Conservation (phyloP, 495 filamentous ascomycete genomes). For the Aspergillus steynii region DNA sequence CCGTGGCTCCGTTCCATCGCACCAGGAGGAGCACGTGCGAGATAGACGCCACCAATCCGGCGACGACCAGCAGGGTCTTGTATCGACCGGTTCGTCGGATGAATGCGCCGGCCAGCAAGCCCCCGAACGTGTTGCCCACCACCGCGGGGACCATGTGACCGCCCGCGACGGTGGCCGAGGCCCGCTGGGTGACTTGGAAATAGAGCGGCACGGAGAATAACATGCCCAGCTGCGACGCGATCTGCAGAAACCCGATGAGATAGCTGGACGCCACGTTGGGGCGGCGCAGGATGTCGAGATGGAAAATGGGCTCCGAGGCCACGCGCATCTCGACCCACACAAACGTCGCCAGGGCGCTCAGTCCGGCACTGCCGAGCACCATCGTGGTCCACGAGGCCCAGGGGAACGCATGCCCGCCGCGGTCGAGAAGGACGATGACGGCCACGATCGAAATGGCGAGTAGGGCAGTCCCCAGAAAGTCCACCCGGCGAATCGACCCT, state of each 20-base stretch:
- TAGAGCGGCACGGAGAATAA: constrained; percentile 61
- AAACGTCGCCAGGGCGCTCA: constrained; percentile 47
- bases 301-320: constrained; percentile 61
- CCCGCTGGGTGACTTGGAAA: constrained; percentile 62
- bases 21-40: constrained; percentile 57
- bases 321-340: constrained; percentile 51
- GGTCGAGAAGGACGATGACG: constrained; percentile 56
- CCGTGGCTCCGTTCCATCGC: constrained; percentile 63
- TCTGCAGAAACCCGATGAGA: constrained; percentile 52
- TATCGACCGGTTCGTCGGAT: constrained; percentile 62
- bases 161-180: constrained; percentile 58
- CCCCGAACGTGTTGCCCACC: constrained; percentile 64
- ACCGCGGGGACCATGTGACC: constrained; percentile 65
- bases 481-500: constrained; percentile 46
- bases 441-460: constrained; percentile 50
- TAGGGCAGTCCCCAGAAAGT: constrained; percentile 56
- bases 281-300: constrained; percentile 55
- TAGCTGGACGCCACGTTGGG: constrained; percentile 58
- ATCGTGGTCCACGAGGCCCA: constrained; percentile 51
- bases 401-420: constrained; percentile 57
- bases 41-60: constrained; percentile 48
- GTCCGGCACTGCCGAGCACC: constrained; percentile 16
- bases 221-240: constrained; percentile 57
- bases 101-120: constrained; percentile 55
- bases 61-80: constrained; percentile 53